These are phyloP conservation scores for Colletotrichum sp. DNA, from an alignment of 2,329 filamentous ascomycete species.

Conservation along the genomic window DNA sequence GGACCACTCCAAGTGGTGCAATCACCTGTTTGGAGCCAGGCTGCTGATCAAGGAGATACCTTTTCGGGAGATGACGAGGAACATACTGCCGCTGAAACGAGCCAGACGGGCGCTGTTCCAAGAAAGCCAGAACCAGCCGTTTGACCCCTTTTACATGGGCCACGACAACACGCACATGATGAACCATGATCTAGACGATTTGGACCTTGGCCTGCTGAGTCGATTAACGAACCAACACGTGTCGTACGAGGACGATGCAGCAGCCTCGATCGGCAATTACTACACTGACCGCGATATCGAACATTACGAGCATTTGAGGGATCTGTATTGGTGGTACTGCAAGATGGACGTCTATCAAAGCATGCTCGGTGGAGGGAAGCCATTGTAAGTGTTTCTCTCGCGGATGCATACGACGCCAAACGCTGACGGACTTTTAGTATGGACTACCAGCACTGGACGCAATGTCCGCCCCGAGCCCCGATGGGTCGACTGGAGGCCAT, in stretches of 20 bases:
- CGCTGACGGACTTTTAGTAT: slow-evolving; percentile 58
- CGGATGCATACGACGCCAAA: neutral
- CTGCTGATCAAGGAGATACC: slow-evolving; percentile 85
- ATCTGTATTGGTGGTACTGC: slow-evolving; percentile 94
- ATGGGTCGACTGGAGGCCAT: slow-evolving; percentile 77
- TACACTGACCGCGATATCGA: slow-evolving; percentile 71
- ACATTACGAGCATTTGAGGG: slow-evolving; percentile 79
- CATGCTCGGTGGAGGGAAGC: slow-evolving; percentile 81
- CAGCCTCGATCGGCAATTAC: slow-evolving; percentile 28
- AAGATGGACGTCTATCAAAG: slow-evolving; percentile 95
- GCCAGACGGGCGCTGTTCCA: slow-evolving; percentile 40
- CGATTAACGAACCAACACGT: slow-evolving; percentile 45
- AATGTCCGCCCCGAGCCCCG: slow-evolving; percentile 84
- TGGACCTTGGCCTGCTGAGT: slow-evolving; percentile 47
- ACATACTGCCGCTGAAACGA: slow-evolving; percentile 69
- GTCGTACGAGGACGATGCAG: slow-evolving; percentile 19
- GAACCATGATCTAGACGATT: slow-evolving; percentile 37
- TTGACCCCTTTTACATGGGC: slow-evolving; percentile 27
- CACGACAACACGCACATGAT: slow-evolving; percentile 24
- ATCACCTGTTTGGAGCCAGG: slow-evolving; percentile 83
- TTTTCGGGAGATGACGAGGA: slow-evolving; percentile 73
- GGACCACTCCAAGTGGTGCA: slow-evolving; percentile 95
- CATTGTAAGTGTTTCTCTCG: slow-evolving; percentile 70
- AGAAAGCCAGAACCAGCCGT: slow-evolving; percentile 35
- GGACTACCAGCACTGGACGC: slow-evolving; percentile 81